Evolutionary conservation across 2,329 filamentous ascomycete species (phyloP), one percentile per base, ranked within the genome.

Genomic region (Pseudovirgaria hyperparasitica): DNA sequence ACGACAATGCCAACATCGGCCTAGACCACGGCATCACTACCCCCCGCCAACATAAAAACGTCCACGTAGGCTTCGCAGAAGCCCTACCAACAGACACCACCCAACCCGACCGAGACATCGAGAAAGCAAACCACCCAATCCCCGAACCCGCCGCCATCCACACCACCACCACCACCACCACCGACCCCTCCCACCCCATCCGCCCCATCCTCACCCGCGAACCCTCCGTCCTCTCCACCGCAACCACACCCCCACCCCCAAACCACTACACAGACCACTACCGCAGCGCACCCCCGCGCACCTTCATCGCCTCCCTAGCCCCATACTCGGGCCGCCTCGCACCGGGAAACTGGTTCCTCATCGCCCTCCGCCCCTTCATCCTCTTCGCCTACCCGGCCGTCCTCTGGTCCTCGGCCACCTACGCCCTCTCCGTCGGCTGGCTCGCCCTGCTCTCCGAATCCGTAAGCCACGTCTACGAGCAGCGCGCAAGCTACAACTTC

Each of bases 381-480:
- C 67, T 96, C 1, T 92, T 77, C 41, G 71, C 77, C 1, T 94
- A 96, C 45, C 90, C 90, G 0, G 72, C 81, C 1, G 80, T 96
- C 2, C 67, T 94, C 6, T 96, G 86, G 87, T 87, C 82, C 5
- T 63, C 84, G 0, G 63, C 80, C 1, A 72, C 93, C 4, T 96
- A 96, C 49, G 64, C 85, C 0, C 76, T 90, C 41, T 90, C 85
- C 0, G 71, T 96, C 5, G 87, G 87, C 19, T 96, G 87, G 90
- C 67, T 96, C 16, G 94, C 96, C 38, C 85, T 96, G 22, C 70
- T 96, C 2, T 93, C 85, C 1, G 86, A 96, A 53, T 80, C 79
- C 0, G 73, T 96, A 3, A 70, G 82, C 0, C 65, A 78, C 32
- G 79, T 96, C 34, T 96, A 82, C 52, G 72, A 80, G 19, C 63